Conservation (phyloP, 192 early-diverging fungal species). For the Pecoramyces ruminantium region DNA sequence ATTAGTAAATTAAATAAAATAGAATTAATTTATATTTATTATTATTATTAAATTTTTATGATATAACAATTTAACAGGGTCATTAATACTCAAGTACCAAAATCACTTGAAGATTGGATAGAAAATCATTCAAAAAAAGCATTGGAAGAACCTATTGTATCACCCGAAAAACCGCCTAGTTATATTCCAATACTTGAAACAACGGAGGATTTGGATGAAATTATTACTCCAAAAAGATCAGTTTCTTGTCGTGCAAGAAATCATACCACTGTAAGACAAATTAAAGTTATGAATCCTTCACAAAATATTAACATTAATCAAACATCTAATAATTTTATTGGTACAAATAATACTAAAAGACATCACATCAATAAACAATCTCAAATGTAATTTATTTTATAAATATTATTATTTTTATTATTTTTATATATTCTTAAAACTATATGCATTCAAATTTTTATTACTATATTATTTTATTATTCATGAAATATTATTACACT, state of each 20-base stretch:
- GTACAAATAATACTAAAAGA: not conserved
- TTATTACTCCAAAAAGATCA: not conserved
- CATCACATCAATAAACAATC: not conserved
- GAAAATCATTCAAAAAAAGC: not conserved
- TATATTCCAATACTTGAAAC: not conserved
- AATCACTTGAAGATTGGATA: not conserved
- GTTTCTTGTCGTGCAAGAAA: not conserved
- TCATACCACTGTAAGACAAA: not conserved
- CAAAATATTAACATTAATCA: not conserved
- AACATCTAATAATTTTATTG: not conserved
- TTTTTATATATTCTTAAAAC: too few relatives aligned
- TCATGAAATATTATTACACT: too few relatives aligned
- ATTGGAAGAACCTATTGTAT: not conserved
- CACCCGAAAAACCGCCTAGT: not conserved
- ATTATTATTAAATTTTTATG: too few relatives aligned
- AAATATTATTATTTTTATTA: too few relatives aligned
- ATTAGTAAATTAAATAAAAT: too few relatives aligned
- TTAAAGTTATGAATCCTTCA: not conserved
- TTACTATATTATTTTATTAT: too few relatives aligned
- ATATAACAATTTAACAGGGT: too few relatives aligned
- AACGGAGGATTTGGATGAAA: not conserved
- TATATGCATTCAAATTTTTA: too few relatives aligned
- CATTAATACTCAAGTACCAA: not conserved
- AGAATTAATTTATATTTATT: too few relatives aligned
- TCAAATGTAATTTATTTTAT: not conserved